Percentiles rank a stretch among this genome's conserved stretches.
phyloP scores from a whole-genome alignment of 2,329 filamentous ascomycete species.

The Xylaria sp. region DNA sequence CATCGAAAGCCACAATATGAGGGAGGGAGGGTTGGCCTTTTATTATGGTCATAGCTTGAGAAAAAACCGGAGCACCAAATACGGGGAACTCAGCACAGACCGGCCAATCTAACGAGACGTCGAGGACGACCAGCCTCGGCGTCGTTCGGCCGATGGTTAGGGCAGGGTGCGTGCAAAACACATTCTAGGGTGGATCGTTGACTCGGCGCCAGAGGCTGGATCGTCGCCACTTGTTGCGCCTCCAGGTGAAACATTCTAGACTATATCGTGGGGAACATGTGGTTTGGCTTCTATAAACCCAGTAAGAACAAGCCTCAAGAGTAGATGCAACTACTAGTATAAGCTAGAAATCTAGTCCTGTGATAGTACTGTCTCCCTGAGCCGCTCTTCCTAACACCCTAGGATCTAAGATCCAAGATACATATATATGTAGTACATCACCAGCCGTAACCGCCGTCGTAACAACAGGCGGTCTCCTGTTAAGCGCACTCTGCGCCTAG shows the following conservation, averaged over 20 bases:
- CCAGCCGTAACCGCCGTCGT: background rate
- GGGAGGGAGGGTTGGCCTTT: background rate
- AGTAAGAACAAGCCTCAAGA: background rate
- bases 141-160: background rate
- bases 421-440: background rate
- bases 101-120: background rate
- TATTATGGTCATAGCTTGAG: background rate
- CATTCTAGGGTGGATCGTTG: slow-evolving; percentile 3
- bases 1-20: background rate
- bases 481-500: background rate
- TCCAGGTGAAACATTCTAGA: slow-evolving; percentile 25
- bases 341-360: background rate
- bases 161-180: background rate
- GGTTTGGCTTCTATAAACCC: background rate
- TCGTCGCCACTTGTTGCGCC: slow-evolving; percentile 18
- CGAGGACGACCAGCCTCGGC: slow-evolving; percentile 9
- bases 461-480: background rate
- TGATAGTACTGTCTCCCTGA: background rate
- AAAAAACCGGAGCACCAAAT: background rate
- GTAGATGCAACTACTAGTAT: background rate
- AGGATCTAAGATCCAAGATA: background rate
- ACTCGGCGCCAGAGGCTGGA: background rate
- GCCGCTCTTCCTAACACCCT: background rate
- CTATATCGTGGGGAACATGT: background rate
- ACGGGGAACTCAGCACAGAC: no score